A percentile compares a stretch with the other conserved stretches of the same genome.
Conservation (phyloP, 176 grass and related monocot genomes). For the Lolium rigidum region DNA sequence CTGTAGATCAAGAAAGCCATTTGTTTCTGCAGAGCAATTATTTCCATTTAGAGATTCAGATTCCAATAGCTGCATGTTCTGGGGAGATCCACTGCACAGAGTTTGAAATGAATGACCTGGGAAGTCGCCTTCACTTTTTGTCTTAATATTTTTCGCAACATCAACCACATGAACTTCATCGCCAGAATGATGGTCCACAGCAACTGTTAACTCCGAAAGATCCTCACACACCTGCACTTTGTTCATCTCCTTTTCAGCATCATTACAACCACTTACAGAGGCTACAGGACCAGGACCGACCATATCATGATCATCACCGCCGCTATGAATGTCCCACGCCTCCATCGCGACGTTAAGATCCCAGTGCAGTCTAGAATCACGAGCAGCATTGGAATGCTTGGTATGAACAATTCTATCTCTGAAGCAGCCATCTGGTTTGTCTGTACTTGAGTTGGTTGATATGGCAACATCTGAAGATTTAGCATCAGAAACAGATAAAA, state of each 20-base stretch:
- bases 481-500: conserved; percentile 35
- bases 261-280: conserved; percentile 33
- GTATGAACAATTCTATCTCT: conserved; percentile 42
- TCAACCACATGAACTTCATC: conserved; percentile 37
- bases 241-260: conserved; percentile 41
- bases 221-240: conserved; percentile 14
- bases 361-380: conserved; percentile 86
- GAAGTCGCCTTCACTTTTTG: conserved; percentile 41
- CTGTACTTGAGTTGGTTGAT: conserved; percentile 25
- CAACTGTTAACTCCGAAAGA: conserved; percentile 16
- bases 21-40: conserved; percentile 40
- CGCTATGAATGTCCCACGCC: conserved; percentile 65
- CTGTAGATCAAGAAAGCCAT: conserved; percentile 40
- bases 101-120: conserved; percentile 36
- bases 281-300: conserved; percentile 34
- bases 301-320: conserved; percentile 39
- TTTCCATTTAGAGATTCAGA: conserved; percentile 22
- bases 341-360: conserved; percentile 96
- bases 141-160: conserved; percentile 31
- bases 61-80: conserved; percentile 38
- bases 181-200: conserved; percentile 19
- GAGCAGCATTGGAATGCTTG: conserved; percentile 33
- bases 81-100: conserved; percentile 14
- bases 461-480: conserved; percentile 45
- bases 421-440: conserved; percentile 37